These are phyloP conservation scores for Cerrena zonata DNA, from an alignment of 1,284 basidiomycete species.

Conservation along the genomic window DNA sequence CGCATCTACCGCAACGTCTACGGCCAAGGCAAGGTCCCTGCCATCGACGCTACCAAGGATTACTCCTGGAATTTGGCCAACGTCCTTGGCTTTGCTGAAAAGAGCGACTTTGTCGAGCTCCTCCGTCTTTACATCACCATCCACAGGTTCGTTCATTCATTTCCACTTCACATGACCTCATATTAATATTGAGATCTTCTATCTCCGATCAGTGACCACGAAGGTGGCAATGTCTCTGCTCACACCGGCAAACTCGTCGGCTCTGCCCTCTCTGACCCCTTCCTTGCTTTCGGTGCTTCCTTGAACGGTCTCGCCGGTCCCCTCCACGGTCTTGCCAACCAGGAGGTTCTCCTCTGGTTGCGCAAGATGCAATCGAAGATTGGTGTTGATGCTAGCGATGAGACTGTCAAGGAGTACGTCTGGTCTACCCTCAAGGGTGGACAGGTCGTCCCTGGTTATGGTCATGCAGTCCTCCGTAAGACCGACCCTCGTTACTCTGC, in stretches of 20 bases:
- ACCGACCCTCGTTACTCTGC: slow-evolving; percentile 97
- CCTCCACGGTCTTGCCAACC: slow-evolving; percentile 94
- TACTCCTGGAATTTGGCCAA: slow-evolving; percentile 90
- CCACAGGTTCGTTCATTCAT: slow-evolving; percentile 56
- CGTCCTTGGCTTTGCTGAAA: slow-evolving; percentile 89
- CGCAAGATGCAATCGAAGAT: slow-evolving; percentile 84
- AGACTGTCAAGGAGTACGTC: slow-evolving; percentile 86
- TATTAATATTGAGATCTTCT: slow-evolving; percentile 17
- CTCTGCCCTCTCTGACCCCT: slow-evolving; percentile 95
- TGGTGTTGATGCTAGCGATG: slow-evolving; percentile 76
- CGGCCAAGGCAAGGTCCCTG: slow-evolving; percentile 81
- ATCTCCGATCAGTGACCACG: slow-evolving; percentile 70
- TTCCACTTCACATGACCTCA: neutral
- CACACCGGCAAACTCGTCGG: slow-evolving; percentile 95
- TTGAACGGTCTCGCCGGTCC: slow-evolving; percentile 96
- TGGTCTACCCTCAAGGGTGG: slow-evolving; percentile 89
- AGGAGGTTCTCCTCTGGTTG: slow-evolving; percentile 88
- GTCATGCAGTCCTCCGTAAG: slow-evolving; percentile 94
- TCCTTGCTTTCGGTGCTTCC: slow-evolving; percentile 90
- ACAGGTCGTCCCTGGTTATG: slow-evolving; percentile 91
- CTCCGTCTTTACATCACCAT: slow-evolving; percentile 96
- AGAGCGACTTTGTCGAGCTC: slow-evolving; percentile 86
- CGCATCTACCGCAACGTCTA: slow-evolving; percentile 96
- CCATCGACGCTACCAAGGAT: slow-evolving; percentile 85
- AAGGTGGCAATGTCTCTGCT: slow-evolving; percentile 98